These are phyloP conservation scores for Teratosphaeria gauchensis DNA, from an alignment of 2,329 filamentous ascomycete species.

Conservation along the genomic window DNA sequence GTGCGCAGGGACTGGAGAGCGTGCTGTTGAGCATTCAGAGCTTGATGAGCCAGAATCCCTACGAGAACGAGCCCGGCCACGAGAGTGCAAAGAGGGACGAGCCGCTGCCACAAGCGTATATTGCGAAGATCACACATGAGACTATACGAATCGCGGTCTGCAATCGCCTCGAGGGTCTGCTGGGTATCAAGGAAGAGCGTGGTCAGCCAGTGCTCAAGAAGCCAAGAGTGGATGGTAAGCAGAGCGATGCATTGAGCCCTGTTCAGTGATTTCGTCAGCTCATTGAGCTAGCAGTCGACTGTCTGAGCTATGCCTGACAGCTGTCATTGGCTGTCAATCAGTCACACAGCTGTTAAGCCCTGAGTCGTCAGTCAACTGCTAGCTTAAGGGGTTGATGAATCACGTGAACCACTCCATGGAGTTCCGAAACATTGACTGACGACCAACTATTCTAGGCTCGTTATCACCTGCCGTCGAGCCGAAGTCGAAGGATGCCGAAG, in stretches of 20 bases:
- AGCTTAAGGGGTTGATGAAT: too few species aligned
- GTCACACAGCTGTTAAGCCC: too few species aligned
- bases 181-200: slow-evolving; percentile 47
- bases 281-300: too few species aligned
- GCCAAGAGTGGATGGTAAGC: not conserved
- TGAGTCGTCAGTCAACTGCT: too few species aligned
- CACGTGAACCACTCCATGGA: too few species aligned
- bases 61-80: slow-evolving; percentile 83
- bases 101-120: slow-evolving; percentile 17
- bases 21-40: slow-evolving; percentile 94
- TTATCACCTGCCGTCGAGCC: not conserved
- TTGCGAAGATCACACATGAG: slow-evolving; percentile 73
- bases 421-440: too few species aligned
- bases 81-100: slow-evolving; percentile 47
- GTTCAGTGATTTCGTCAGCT: too few species aligned
- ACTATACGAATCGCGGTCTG: slow-evolving; percentile 78
- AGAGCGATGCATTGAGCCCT: too few species aligned
- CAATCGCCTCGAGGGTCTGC: slow-evolving; percentile 69
- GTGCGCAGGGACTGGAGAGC: slow-evolving; percentile 88
- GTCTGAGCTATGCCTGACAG: too few species aligned
- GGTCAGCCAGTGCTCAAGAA: slow-evolving; percentile 3
- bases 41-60: slow-evolving; percentile 86
- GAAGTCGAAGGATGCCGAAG: not conserved
- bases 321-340: too few species aligned
- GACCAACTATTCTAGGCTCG: not conserved